A percentile compares a stretch with the other conserved stretches of the same genome.
These are phyloP conservation scores for Coemansia sp. DNA, from an alignment of 192 early-diverging fungal species.

Conservation along the genomic window DNA sequence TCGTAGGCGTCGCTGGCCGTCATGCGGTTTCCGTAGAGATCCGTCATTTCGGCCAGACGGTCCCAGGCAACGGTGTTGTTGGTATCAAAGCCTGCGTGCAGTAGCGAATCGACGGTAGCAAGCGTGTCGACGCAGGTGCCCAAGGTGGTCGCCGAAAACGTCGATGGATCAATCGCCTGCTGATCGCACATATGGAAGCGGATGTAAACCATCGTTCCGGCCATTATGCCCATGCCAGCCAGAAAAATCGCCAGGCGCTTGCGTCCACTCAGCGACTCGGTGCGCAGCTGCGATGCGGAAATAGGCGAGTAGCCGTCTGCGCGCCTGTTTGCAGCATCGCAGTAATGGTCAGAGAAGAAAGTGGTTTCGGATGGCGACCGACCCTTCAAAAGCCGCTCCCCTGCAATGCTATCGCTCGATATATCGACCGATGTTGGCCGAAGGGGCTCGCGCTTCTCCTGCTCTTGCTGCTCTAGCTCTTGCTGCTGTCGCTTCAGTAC, in stretches of 20 bases:
- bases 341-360: slow-evolving; percentile 5
- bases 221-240: slow-evolving; percentile 13
- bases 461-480: slow-evolving; percentile 3
- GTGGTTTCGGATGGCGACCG: background rate
- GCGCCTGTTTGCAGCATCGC: background rate
- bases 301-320: slow-evolving; percentile 24
- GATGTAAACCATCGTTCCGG: slow-evolving; percentile 12
- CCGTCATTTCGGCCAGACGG: slow-evolving; percentile 62
- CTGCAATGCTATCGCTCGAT: background rate
- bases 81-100: slow-evolving; percentile 19
- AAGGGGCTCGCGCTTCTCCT: background rate
- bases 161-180: slow-evolving; percentile 15
- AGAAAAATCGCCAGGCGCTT: slow-evolving; percentile 20
- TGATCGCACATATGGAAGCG: slow-evolving; percentile 18
- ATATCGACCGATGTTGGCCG: background rate
- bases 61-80: slow-evolving; percentile 58
- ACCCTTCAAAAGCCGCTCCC: background rate
- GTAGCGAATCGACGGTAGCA: slow-evolving; percentile 26
- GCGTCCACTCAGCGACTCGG: slow-evolving; percentile 14
- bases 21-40: slow-evolving; percentile 59
- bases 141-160: slow-evolving; percentile 21
- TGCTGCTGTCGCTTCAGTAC: slow-evolving; percentile 6
- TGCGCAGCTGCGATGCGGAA: background rate
- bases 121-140: slow-evolving; percentile 22
- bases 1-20: slow-evolving; percentile 52